These are phyloP conservation scores for Euphrasia arctica DNA, from an alignment of 305 asterid genomes.

Conservation along the genomic window DNA sequence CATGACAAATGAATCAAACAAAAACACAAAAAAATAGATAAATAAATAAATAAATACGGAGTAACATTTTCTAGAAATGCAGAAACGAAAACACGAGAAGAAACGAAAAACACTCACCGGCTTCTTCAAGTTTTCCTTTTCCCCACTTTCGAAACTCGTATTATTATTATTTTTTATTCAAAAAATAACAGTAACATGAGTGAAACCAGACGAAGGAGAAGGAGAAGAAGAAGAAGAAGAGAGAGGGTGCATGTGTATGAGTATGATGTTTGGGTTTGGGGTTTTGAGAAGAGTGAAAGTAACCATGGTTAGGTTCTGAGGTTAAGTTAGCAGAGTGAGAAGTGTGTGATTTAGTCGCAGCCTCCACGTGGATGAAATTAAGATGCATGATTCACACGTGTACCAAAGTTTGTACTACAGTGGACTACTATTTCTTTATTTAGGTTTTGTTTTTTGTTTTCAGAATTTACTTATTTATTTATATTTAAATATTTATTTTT, in stretches of 20 bases:
- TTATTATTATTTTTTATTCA: background rate
- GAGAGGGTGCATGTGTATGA: slow-evolving; percentile 27
- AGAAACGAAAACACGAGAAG: slow-evolving; percentile 10
- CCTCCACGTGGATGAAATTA: background rate
- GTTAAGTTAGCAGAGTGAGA: background rate
- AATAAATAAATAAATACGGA: background rate
- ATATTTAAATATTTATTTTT: no score
- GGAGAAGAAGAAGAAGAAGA: slow-evolving; percentile 13
- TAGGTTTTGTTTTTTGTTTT: no score
- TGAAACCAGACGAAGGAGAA: slow-evolving; percentile 13
- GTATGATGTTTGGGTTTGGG: slow-evolving; percentile 30
- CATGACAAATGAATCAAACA: slow-evolving; percentile 27
- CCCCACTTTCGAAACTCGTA: slow-evolving; percentile 12
- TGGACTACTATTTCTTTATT: no score
- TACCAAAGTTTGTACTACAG: no score
- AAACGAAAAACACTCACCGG: slow-evolving; percentile 36
- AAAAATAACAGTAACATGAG: background rate
- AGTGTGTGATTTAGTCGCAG: background rate
- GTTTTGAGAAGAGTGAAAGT: slow-evolving; percentile 32
- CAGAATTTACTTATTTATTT: no score
- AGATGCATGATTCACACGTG: background rate
- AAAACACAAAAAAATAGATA: slow-evolving; percentile 1
- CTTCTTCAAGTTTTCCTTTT: slow-evolving; percentile 7
- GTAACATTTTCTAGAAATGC: background rate
- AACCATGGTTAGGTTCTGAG: slow-evolving; percentile 26